Evolutionary conservation across 176 grass and related monocot species (phyloP).

Genomic region (Zoysia japonica): DNA sequence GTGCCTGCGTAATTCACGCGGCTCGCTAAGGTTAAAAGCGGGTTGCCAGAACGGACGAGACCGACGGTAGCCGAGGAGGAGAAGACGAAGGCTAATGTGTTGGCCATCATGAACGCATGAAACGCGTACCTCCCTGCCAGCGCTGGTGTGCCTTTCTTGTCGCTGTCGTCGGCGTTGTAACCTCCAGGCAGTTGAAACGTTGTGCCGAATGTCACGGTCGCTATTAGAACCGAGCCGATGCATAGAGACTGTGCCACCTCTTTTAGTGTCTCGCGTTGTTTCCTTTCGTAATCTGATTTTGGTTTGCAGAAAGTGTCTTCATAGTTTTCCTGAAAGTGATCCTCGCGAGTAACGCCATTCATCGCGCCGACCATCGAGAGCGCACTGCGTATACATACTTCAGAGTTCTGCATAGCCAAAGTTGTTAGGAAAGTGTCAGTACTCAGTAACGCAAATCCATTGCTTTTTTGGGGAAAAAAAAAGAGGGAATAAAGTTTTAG

Average conservation of each 20-base stretch:
- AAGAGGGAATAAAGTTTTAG: neutral
- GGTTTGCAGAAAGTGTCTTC: neutral
- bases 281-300: neutral
- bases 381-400: too few relatives aligned
- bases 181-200: slow-evolving; percentile 32
- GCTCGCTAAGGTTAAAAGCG: too few relatives aligned
- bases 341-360: neutral
- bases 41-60: neutral
- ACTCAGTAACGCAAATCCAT: too few relatives aligned
- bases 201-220: slow-evolving; percentile 33
- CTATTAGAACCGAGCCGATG: slow-evolving; percentile 34
- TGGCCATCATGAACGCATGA: slow-evolving; percentile 30
- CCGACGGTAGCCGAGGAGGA: neutral
- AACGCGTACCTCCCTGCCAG: slow-evolving; percentile 31
- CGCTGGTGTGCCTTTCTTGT: slow-evolving; percentile 10
- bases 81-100: slow-evolving; percentile 1
- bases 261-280: neutral
- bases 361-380: too few relatives aligned
- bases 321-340: neutral
- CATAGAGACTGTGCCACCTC: neutral
- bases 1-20: too few relatives aligned
- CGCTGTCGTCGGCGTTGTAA: neutral
- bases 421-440: too few relatives aligned
- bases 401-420: too few relatives aligned
- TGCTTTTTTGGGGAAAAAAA: neutral